A percentile compares a stretch with the other conserved stretches of the same genome.
phyloP scores from a whole-genome alignment of 257 asterid species.

The Linaria vulgaris region DNA sequence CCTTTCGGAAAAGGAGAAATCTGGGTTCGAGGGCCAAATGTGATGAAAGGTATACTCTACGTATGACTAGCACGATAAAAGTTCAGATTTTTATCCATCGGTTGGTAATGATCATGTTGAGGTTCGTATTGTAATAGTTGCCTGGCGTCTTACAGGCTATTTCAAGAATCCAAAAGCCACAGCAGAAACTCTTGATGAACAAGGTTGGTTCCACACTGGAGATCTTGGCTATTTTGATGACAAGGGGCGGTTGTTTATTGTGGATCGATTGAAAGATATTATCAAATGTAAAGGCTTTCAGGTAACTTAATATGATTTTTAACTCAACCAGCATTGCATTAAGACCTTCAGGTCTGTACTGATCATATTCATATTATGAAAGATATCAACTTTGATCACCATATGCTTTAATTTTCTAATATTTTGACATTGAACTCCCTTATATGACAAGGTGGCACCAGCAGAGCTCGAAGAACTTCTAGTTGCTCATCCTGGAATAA shows the following conservation, averaged over 20 bases:
- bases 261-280: constrained; percentile 45
- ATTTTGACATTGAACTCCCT: neutral
- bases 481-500: constrained; percentile 38
- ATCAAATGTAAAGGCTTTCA: constrained; percentile 49
- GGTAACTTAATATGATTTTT: constrained; percentile 22
- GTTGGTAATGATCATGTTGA: neutral
- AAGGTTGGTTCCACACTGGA: constrained; percentile 48
- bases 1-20: constrained; percentile 37
- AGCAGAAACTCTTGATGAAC: constrained; percentile 29
- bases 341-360: neutral
- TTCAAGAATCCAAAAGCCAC: constrained; percentile 39
- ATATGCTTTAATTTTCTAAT: neutral
- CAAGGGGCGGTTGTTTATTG: constrained; percentile 38
- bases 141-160: constrained; percentile 27
- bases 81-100: neutral
- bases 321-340: neutral
- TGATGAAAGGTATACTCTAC: constrained; percentile 39
- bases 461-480: constrained; percentile 55
- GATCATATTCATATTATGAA: too few species aligned
- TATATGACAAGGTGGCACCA: constrained; percentile 37
- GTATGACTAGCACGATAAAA: too few species aligned
- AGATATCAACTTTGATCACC: too few species aligned
- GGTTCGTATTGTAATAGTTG: neutral
- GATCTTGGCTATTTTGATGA: constrained; percentile 49
- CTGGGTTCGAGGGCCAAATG: constrained; percentile 32